These are phyloP conservation scores for Cadophora sp. DNA, from an alignment of 2,329 filamentous ascomycete genomes.

Conservation along the genomic window DNA sequence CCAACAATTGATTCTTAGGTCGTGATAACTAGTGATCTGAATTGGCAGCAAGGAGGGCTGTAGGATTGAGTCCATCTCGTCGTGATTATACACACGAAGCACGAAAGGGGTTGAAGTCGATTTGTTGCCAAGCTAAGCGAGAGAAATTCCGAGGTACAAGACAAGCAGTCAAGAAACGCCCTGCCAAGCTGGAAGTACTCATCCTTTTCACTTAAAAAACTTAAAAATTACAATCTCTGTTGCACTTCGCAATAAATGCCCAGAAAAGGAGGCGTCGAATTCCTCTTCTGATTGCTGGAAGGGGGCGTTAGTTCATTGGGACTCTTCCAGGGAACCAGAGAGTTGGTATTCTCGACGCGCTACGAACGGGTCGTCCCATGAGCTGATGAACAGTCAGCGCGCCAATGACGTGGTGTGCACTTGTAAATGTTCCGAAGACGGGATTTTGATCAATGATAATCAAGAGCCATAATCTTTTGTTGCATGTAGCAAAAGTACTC, in stretches of 20 bases:
- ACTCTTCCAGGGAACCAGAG: background rate
- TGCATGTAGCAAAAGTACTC: background rate
- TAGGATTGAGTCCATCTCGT: background rate
- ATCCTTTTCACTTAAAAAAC: background rate
- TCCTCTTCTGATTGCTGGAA: background rate
- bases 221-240: background rate
- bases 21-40: background rate
- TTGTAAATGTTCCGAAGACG: background rate
- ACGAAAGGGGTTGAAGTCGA: background rate
- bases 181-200: background rate
- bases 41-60: background rate
- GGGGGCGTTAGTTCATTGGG: background rate
- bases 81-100: background rate
- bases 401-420: background rate
- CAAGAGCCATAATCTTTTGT: background rate
- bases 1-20: background rate
- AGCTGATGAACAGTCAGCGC: background rate
- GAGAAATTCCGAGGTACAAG: slow-evolving; percentile 5
- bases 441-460: background rate
- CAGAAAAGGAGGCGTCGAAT: background rate
- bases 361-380: background rate
- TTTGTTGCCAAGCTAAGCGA: slow-evolving; percentile 15
- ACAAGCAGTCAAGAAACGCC: background rate
- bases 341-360: background rate
- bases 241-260: slow-evolving; percentile 1